These are phyloP conservation scores for Trichocomaceae sp. DNA, from an alignment of 2,329 filamentous ascomycete genomes.

Conservation along the genomic window DNA sequence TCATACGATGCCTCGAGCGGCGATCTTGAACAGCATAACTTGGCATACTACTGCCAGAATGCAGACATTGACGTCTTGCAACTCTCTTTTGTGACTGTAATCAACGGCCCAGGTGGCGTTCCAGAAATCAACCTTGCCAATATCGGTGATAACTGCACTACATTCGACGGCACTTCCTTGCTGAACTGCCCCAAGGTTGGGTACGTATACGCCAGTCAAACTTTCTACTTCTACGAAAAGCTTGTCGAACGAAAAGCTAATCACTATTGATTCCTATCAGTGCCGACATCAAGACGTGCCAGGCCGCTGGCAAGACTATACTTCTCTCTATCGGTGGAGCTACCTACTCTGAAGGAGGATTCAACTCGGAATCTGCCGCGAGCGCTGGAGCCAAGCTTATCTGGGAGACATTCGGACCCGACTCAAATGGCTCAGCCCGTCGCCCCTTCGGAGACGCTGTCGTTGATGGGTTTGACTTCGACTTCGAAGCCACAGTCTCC, in stretches of 20 bases:
- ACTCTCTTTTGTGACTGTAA: constrained; percentile 3
- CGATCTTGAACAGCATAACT: constrained; percentile 46
- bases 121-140: constrained; percentile 60
- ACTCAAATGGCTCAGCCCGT: constrained; percentile 39
- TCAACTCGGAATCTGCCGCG: constrained; percentile 49
- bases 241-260: constrained; percentile 5
- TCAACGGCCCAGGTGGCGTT: constrained; percentile 46
- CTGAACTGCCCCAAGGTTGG: constrained; percentile 59
- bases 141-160: constrained; percentile 54
- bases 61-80: constrained; percentile 21
- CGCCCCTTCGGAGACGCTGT: constrained; percentile 62
- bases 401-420: constrained; percentile 66
- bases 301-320: constrained; percentile 62
- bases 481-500: constrained; percentile 57
- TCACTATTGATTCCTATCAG: constrained; percentile 21
- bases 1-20: constrained; percentile 46
- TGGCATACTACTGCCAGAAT: constrained; percentile 53
- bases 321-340: constrained; percentile 65
- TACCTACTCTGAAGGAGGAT: constrained; percentile 63
- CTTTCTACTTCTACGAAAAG: neutral
- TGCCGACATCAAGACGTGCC: constrained; percentile 52
- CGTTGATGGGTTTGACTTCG: constrained; percentile 71
- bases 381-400: constrained; percentile 53
- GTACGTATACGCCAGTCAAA: constrained; percentile 37
- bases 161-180: constrained; percentile 52